Base-by-base conservation (phyloP, 176 grass and related monocot species). In the Melocanna baccifera region DNA sequence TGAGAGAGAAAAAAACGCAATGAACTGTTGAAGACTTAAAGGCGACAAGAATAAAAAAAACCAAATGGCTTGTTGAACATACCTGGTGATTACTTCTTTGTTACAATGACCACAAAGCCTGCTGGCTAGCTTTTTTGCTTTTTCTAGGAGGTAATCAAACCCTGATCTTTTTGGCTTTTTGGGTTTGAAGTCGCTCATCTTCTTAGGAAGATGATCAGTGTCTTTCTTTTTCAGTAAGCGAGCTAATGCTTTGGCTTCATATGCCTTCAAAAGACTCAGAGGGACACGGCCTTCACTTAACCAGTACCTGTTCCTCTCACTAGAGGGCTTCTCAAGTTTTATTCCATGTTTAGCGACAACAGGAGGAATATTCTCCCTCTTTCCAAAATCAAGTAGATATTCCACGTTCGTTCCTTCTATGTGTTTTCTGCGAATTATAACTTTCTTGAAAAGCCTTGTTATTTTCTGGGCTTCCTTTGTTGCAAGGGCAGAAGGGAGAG, bases 341-440 rank as follows among this genome's bases (percentile, higher is more conserved):
- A 76, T 79, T 26, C 97, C 97, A 86, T 94, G 83, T 91, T 89
- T 99, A 61, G 87, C 82, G 86, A 99, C 90, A 89, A 90, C 78
- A 81, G 97, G 91, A 83, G 97, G 93, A 78, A 99, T 79, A 62
- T 92, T 91, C 51, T 87, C 86, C 84, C 89, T 91, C 78, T 99
- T 99, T 71, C 97, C 97, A 73, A 99, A 99, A 90, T 99, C 97
- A 87, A 99, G 89, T 20, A 99, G 88, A 79, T 99, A 99, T 71
- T 86, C 90, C 55, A 90, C 83, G 90, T 87, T 88, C 48, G 88
- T 81, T 82, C 88, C 88, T 41, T 96, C 86, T 36, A 79, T 67
- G 51, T 29, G 77, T 78, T 96, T 99, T 85, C 91, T 91, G 30
- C 93, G 93, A 69, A 99, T 83, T 89, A 94, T 92, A 77, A 99